phyloP scores from a whole-genome alignment of 2,329 filamentous ascomycete species.

The Sclerotinia trifoliorum region DNA sequence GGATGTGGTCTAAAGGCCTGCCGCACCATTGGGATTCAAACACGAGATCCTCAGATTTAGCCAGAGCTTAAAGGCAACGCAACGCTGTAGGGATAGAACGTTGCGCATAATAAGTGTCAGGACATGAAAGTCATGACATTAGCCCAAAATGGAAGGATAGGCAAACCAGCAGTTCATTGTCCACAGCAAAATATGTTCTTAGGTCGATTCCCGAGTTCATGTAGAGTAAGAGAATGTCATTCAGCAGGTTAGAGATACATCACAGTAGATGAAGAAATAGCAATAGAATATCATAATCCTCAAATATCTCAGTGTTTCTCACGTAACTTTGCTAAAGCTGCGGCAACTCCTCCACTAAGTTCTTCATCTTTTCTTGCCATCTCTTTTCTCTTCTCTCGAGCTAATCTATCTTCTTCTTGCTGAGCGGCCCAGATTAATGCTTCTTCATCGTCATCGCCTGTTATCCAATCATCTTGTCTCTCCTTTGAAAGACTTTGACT shows the following conservation, averaged over 20 bases:
- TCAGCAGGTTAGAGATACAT: neutral
- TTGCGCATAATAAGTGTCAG: neutral
- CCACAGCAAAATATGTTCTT: neutral
- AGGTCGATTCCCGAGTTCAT: neutral
- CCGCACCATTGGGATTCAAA: too few species aligned
- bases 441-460: conserved; percentile 47
- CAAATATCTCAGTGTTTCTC: conserved; percentile 13
- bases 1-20: too few species aligned
- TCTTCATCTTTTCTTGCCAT: conserved; percentile 43
- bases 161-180: neutral
- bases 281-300: neutral
- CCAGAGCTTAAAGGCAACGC: too few species aligned
- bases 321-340: conserved; percentile 56
- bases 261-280: neutral
- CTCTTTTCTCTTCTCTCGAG: conserved; percentile 36
- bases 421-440: conserved; percentile 50
- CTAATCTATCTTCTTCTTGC: conserved; percentile 43
- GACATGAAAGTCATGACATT: neutral
- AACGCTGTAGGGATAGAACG: too few species aligned
- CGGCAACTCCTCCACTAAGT: conserved; percentile 58
- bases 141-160: neutral
- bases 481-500: conserved; percentile 14
- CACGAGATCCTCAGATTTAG: too few species aligned
- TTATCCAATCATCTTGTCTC: conserved; percentile 44
- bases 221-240: neutral